phyloP scores from a whole-genome alignment of 78 protist species.

The Dictyostelium brefeldianum region DNA sequence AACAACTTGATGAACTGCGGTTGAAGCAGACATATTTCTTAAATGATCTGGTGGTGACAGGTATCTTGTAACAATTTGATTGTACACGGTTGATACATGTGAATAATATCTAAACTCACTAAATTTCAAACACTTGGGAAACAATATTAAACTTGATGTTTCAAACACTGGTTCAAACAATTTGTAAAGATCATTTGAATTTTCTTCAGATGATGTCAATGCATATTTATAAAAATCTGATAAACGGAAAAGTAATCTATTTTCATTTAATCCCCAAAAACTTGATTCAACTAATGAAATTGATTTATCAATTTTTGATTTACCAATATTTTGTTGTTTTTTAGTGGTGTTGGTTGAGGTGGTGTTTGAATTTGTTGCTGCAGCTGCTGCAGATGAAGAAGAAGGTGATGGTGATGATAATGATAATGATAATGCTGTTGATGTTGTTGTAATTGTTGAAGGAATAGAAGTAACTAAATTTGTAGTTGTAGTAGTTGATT shows the following conservation, averaged over 20 bases:
- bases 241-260: conserved; percentile 1
- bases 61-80: not conserved
- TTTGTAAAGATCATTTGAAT: conserved; percentile 8
- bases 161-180: conserved; percentile 19
- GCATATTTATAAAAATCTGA: not conserved
- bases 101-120: conserved; percentile 1
- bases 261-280: not conserved
- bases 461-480: not conserved
- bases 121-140: conserved; percentile 22
- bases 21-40: not conserved
- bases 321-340: too few relatives aligned
- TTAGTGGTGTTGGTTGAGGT: not conserved
- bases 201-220: not conserved
- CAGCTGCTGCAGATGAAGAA: not conserved
- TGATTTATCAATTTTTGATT: conserved; percentile 6
- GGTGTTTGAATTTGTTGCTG: not conserved
- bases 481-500: not conserved
- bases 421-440: not conserved
- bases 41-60: conserved; percentile 34
- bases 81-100: conserved; percentile 21
- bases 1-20: conserved; percentile 19
- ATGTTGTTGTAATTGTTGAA: not conserved
- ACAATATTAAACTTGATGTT: conserved; percentile 32
- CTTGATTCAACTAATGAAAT: not conserved
- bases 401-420: not conserved